Evolutionary conservation across 805 yeast species (phyloP), one percentile per base, ranked within the genome.

Genomic region (Ogataea paraovalis): DNA sequence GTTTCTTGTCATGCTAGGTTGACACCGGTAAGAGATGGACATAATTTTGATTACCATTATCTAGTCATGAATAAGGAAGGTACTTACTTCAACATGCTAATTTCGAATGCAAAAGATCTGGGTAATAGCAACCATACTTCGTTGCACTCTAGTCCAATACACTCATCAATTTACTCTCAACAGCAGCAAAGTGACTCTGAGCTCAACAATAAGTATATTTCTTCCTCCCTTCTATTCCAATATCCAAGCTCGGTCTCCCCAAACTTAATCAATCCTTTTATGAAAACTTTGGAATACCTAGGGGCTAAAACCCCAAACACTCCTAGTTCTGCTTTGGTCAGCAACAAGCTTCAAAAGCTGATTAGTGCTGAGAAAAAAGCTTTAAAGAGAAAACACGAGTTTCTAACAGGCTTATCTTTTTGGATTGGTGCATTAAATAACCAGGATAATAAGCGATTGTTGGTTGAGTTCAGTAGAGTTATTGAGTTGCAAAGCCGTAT

Each of bases 401-500:
- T 77, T 41, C 52, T 69, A 6, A 66, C 61, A 30, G 77, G 76
- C 18, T 54, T 78, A 14, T 56, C 59, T 2, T 59, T 59, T 3
- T 78, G 83, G 83, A 60, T 68, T 27, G 57, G 62, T 30, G 54
- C 61, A 3, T 51, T 77, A 27, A 72, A 71, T 6, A 67, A 66
- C 45, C 66, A 65, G 4, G 75, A 74, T 3, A 67, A 70, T 52
- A 68, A 66, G 46, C 54, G 55, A 22, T 55, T 76, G 55, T 53
- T 78, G 32, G 66, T 64, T 44, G 75, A 73, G 43, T 74, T 71
- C 39, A 62, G 69, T 40, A 64, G 66, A 43, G 61, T 75, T 9
- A 51, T 73, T 2, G 68, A 67, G 36, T 44, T 60, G 20, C 79
- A 76, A 56, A 53, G 66, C 16, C 68, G 68, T 39, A 36, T 53